Evolutionary conservation across 169 alveolate genomes (phyloP).

Genomic region (Theileria orientalis): DNA sequence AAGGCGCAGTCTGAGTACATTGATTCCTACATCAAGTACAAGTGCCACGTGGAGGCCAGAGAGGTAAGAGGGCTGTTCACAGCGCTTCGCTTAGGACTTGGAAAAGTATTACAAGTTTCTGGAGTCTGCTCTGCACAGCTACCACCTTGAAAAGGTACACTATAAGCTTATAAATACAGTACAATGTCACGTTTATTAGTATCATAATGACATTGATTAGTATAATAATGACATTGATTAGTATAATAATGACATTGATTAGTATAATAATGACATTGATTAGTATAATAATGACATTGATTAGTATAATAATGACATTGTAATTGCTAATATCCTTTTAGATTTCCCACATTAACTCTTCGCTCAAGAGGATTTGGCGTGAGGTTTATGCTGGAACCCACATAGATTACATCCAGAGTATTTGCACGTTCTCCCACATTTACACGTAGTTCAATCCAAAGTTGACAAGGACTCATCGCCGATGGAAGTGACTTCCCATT

Average conservation of each 20-base stretch:
- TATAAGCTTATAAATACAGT: no score
- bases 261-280: no score
- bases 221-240: no score
- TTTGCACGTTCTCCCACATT: not conserved
- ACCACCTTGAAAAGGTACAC: conserved; percentile 66
- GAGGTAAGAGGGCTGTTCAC: not conserved
- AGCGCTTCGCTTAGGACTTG: conserved; percentile 27
- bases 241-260: no score
- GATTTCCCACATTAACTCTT: conserved; percentile 93
- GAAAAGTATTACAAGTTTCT: conserved; percentile 55
- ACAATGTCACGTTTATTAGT: no score
- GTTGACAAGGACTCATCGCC: conserved; percentile 31
- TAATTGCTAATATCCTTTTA: conserved; percentile 27
- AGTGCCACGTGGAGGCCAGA: conserved; percentile 35
- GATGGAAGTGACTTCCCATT: conserved; percentile 33
- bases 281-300: no score
- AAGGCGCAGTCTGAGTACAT: conserved; percentile 27
- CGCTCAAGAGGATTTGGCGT: conserved; percentile 93
- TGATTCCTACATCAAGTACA: conserved; percentile 23
- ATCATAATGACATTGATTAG: no score
- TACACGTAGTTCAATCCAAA: conserved; percentile 34
- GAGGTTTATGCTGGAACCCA: conserved; percentile 92
- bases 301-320: not conserved
- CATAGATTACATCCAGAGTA: conserved; percentile 85
- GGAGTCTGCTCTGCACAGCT: conserved; percentile 68